Evolutionary conservation across 192 early-diverging fungal genomes (phyloP).

Genomic region (Blastocladiella britannica): DNA sequence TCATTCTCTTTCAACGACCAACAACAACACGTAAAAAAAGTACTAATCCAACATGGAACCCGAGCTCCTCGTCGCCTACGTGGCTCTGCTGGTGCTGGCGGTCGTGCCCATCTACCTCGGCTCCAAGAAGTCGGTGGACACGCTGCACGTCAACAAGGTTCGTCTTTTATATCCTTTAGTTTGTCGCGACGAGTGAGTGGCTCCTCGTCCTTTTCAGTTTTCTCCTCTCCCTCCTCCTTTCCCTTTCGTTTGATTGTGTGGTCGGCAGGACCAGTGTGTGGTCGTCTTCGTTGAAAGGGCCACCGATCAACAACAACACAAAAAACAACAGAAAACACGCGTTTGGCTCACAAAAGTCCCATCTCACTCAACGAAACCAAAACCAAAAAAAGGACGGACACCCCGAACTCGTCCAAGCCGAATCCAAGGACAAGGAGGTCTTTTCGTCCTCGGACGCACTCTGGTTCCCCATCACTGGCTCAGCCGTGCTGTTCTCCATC

Average conservation of each 20-base stretch:
- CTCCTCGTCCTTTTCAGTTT: no score
- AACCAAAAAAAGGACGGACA: slow-evolving; percentile 15
- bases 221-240: no score
- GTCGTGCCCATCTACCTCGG: slow-evolving; percentile 71
- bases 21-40: no score
- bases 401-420: slow-evolving; percentile 43
- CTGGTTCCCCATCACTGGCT: slow-evolving; percentile 82
- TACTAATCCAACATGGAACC: slow-evolving; percentile 1
- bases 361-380: slow-evolving; percentile 22
- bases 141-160: slow-evolving; percentile 26
- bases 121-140: slow-evolving; percentile 46
- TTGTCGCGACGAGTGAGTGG: no score
- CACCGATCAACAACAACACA: no score
- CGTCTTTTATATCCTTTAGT: no score
- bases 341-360: no score
- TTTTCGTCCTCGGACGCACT: slow-evolving; percentile 75
- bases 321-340: no score
- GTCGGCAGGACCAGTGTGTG: no score
- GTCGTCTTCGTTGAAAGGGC: no score
- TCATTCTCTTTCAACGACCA: no score
- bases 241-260: no score
- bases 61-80: slow-evolving; percentile 58
- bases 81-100: slow-evolving; percentile 65
- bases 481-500: slow-evolving; percentile 51
- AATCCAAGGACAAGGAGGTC: slow-evolving; percentile 56